Evolutionary conservation across 371 early-diverging fungal species (phyloP).

Genomic region (Ordospora colligata): DNA sequence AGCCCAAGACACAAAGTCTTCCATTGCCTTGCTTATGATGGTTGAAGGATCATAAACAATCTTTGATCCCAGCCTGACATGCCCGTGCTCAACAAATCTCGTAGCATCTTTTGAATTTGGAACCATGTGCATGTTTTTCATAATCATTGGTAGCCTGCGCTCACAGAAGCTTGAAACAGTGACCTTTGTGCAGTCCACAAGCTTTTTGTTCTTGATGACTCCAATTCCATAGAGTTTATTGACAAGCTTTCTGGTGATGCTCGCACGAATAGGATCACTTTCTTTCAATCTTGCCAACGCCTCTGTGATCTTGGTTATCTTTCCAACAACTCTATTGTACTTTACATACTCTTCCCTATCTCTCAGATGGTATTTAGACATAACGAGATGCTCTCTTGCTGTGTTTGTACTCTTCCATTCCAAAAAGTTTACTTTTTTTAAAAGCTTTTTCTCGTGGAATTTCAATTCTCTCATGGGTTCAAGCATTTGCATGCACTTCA

Average conservation of each 20-base stretch:
- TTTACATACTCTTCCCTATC: constrained; percentile 85
- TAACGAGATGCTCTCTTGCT: constrained; percentile 75
- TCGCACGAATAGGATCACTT: constrained; percentile 70
- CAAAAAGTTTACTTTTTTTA: constrained; percentile 91
- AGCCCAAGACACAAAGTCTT: constrained; percentile 95
- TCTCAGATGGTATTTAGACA: constrained; percentile 76
- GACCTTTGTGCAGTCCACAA: constrained; percentile 76
- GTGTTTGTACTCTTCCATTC: constrained; percentile 86
- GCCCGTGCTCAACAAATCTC: constrained; percentile 88
- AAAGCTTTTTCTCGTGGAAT: constrained; percentile 88
- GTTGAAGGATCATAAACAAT: constrained; percentile 40
- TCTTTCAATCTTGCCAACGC: constrained; percentile 74
- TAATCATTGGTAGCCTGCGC: constrained; percentile 78
- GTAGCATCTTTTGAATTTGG: constrained; percentile 83
- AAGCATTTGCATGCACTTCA: not conserved
- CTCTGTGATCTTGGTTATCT: constrained; percentile 74
- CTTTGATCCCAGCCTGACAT: constrained; percentile 68
- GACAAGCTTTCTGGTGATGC: constrained; percentile 71
- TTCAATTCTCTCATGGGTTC: constrained; percentile 66
- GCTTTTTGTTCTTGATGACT: constrained; percentile 71
- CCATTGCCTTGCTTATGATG: constrained; percentile 68
- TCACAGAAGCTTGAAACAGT: constrained; percentile 74
- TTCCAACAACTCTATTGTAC: constrained; percentile 79
- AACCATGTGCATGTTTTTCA: constrained; percentile 86
- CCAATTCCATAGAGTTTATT: constrained; percentile 82